Percentiles rank a stretch among this genome's conserved stretches.
Conservation (phyloP, 2,329 filamentous ascomycete genomes). For the Fusarium sp. region DNA sequence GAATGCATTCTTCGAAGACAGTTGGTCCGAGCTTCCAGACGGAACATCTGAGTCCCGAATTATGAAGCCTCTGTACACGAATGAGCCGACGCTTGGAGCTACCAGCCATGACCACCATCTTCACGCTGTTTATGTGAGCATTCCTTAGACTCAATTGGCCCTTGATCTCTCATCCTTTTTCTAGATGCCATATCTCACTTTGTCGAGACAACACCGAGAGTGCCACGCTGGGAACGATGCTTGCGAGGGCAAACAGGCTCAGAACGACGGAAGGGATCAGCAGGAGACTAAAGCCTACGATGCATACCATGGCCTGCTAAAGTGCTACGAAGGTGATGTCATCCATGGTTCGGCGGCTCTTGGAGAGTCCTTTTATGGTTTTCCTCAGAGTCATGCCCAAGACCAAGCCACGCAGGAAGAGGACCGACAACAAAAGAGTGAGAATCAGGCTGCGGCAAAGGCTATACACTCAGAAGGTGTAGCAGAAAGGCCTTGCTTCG, state of each 20-base stretch:
- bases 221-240: not conserved
- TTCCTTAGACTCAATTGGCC: accelerated
- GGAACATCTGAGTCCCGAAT: not conserved
- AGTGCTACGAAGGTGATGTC: not conserved
- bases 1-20: not conserved
- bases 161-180: not conserved
- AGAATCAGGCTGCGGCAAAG: not conserved
- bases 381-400: not conserved
- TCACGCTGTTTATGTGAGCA: not conserved
- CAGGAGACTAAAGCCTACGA: not conserved
- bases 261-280: not conserved
- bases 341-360: not conserved
- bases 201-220: not conserved
- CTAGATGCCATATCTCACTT: not conserved
- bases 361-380: not conserved
- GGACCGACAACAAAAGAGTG: not conserved
- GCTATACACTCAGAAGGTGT: not conserved
- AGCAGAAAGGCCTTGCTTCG: not conserved
- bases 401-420: not conserved
- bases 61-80: not conserved
- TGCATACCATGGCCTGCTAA: not conserved
- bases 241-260: not conserved
- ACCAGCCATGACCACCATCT: not conserved
- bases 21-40: not conserved
- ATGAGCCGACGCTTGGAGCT: not conserved